Base-by-base conservation (phyloP, 352 stramenopile genomes). In the Phytophthora foliorum region DNA sequence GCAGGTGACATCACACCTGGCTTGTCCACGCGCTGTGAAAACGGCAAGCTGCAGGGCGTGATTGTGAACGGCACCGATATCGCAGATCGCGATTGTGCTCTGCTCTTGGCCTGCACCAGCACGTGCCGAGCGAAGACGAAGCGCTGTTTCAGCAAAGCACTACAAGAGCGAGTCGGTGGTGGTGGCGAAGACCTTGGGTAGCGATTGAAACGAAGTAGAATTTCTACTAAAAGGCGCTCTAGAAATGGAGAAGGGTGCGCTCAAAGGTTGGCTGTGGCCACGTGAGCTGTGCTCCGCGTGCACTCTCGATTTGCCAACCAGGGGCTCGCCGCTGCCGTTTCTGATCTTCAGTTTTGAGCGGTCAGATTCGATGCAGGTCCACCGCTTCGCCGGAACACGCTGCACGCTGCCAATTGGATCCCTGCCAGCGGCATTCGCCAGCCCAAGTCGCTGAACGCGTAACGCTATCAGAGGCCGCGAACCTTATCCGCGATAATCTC, bases 101-200 rank as follows among this genome's bases (percentile, higher is more conserved):
- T 70, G 60, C 52, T 65, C 25, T 54, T 60, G 49, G 29, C 54
- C 38, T 25, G 55, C 24, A 21, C 38, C 52, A 57, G 60, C 53
- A 74, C 66, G 66, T 74, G 66, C 66, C 22, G 66, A 38, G 61
- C 53, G 60, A 45, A 69, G 62, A 74, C 60, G 46, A 74, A 54
- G 45, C 65, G 49, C 16, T 24, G 44, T 24, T 60, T 46, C 53
- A 41, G 38, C 53, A 60, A 52, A 65, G 27, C 54, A 14, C 27
- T 52, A 38, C 54, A 19, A 42, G 42, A 32, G 11, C 39, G 54
- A 41, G 39, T 49, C 27, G 16, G 36, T 24, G 36, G 16, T 48
- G 41, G 34, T 27, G 44, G 11, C 44, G 24, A 11, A 21, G 8
- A 21, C 2, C 16, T 46, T n/a, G n/a, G n/a, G n/a, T n/a, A n/a